These are phyloP conservation scores for Cryomyces minteri DNA, from an alignment of 495 filamentous ascomycete genomes.

Conservation along the genomic window DNA sequence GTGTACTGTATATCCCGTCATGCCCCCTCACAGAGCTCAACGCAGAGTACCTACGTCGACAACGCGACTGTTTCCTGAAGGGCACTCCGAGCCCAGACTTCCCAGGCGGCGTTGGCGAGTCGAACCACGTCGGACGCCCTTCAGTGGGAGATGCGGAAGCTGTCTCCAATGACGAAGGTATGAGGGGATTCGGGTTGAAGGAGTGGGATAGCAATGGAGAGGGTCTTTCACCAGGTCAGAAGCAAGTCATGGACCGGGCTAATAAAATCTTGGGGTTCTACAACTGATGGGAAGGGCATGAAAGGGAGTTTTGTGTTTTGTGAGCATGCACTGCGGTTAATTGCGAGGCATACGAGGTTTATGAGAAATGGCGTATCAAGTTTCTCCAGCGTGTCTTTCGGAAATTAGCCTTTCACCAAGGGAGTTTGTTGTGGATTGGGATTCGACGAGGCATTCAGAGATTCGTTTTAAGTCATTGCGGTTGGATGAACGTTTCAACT, in stretches of 20 bases:
- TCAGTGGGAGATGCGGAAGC: conserved; percentile 34
- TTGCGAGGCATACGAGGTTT: too few species aligned
- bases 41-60: conserved; percentile 45
- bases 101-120: conserved; percentile 46
- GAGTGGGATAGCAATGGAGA: conserved; percentile 27
- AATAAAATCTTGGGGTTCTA: conserved; percentile 38
- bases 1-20: conserved; percentile 74
- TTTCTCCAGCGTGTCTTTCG: too few species aligned
- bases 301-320: too few species aligned
- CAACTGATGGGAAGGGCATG: too few species aligned
- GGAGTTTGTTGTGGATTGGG: too few species aligned
- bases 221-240: conserved; percentile 33
- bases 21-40: conserved; percentile 65
- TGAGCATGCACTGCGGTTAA: too few species aligned
- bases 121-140: conserved; percentile 31
- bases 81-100: conserved; percentile 57
- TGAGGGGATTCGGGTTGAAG: conserved; percentile 41
- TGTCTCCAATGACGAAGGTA: conserved; percentile 27
- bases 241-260: conserved; percentile 33
- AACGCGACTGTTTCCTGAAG: conserved; percentile 42
- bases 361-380: too few species aligned
- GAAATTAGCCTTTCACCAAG: too few species aligned
- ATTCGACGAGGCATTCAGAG: too few species aligned
- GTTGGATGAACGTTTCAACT: too few species aligned
- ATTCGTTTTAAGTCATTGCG: too few species aligned